These are phyloP conservation scores for Marasmius sp. DNA, from an alignment of 1,284 basidiomycete species.

Conservation along the genomic window DNA sequence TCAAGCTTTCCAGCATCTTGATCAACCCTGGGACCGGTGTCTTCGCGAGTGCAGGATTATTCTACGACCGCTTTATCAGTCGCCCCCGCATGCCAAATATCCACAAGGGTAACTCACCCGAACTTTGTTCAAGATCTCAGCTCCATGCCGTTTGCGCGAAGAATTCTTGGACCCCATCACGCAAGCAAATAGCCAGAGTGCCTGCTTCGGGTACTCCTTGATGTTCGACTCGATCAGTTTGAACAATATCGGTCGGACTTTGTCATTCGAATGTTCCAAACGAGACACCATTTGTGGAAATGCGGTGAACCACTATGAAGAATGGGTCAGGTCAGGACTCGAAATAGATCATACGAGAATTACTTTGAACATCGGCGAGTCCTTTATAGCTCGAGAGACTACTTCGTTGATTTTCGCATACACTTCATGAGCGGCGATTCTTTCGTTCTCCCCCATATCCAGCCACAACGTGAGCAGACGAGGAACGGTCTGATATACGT, in stretches of 20 bases:
- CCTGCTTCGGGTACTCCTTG: conserved; percentile 85
- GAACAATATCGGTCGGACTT: conserved; percentile 67
- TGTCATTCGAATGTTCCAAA: conserved; percentile 78
- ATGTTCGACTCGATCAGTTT: conserved; percentile 78
- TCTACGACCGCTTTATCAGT: conserved; percentile 22
- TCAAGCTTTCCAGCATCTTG: conserved; percentile 57
- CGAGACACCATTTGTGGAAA: conserved; percentile 97
- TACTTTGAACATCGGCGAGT: conserved; percentile 78
- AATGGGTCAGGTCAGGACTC: neutral
- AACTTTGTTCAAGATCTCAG: conserved; percentile 64
- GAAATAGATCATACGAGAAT: conserved; percentile 8
- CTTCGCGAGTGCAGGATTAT: conserved; percentile 35
- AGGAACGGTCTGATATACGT: conserved; percentile 95
- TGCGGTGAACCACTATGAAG: conserved; percentile 86
- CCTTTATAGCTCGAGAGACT: conserved; percentile 55
- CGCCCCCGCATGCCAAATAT: neutral
- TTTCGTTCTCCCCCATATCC: conserved; percentile 77
- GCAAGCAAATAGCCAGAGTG: conserved; percentile 91
- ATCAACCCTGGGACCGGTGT: conserved; percentile 55
- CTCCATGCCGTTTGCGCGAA: conserved; percentile 64
- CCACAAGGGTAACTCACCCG: conserved; percentile 44
- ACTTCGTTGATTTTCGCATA: conserved; percentile 59
- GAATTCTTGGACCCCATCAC: conserved; percentile 84
- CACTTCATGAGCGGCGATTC: conserved; percentile 32
- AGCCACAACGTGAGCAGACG: conserved; percentile 95